phyloP scores from a whole-genome alignment of 306 rosid species.

The Quercus glauca region DNA sequence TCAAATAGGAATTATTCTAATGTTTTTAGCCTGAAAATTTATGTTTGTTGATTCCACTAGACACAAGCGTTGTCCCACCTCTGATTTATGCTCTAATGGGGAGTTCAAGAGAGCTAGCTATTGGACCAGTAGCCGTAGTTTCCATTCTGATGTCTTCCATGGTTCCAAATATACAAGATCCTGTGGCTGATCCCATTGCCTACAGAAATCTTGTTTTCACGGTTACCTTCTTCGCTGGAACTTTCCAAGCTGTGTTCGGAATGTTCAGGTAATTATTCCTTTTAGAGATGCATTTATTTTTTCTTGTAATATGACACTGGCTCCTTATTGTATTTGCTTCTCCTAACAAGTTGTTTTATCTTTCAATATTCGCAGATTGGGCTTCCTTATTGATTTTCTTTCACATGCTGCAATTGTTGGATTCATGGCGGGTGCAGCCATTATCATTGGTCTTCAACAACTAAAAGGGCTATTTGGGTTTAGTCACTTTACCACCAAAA shows the following conservation, averaged over 20 bases:
- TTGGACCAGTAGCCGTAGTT: conserved; percentile 96
- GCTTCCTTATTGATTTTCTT: conserved; percentile 88
- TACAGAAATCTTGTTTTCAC: conserved; percentile 70
- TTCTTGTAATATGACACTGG: not conserved
- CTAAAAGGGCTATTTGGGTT: conserved; percentile 82
- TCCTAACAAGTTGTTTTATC: not conserved
- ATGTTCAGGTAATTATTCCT: conserved; percentile 45
- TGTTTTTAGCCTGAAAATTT: not conserved
- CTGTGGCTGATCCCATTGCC: conserved; percentile 51
- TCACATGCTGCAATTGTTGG: conserved; percentile 97
- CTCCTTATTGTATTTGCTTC: not conserved
- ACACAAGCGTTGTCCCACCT: conserved; percentile 90
- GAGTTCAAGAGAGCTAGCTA: conserved; percentile 89
- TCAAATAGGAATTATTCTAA: not conserved
- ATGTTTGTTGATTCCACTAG: conserved; percentile 34
- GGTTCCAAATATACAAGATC: conserved; percentile 62
- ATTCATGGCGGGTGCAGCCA: conserved; percentile 97
- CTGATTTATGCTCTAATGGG: conserved; percentile 88
- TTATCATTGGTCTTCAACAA: conserved; percentile 90
- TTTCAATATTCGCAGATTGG: conserved; percentile 47
- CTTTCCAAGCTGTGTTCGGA: conserved; percentile 78
- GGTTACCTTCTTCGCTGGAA: conserved; percentile 82
- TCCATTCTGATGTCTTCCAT: conserved; percentile 68
- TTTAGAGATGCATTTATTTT: too few species aligned
- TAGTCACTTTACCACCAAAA: conserved; percentile 58